A percentile compares a stretch with the other conserved stretches of the same genome.
Evolutionary conservation across 176 grass and related monocot genomes (phyloP).

Genomic region (Alloteropsis semialata): DNA sequence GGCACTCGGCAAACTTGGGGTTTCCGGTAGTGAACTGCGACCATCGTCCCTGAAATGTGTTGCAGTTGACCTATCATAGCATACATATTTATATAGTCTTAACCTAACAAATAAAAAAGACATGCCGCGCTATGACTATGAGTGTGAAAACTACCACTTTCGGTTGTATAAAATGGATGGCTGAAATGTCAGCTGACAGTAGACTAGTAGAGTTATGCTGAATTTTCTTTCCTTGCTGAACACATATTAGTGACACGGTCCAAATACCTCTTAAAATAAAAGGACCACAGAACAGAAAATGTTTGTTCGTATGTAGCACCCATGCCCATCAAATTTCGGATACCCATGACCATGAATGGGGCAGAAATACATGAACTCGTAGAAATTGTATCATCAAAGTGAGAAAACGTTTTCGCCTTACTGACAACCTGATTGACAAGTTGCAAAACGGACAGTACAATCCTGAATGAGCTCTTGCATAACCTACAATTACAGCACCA

Average conservation of each 20-base stretch:
- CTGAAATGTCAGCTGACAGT: background rate
- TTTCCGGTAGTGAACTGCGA: too few species aligned
- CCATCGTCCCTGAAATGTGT: background rate
- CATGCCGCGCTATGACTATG: background rate
- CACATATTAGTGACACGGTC: background rate
- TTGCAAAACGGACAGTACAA: background rate
- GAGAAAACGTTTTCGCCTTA: background rate
- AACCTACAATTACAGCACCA: constrained; percentile 27
- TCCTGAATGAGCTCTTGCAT: background rate
- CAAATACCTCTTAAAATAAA: background rate
- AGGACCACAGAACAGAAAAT: background rate
- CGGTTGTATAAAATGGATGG: background rate
- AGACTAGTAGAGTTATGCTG: background rate
- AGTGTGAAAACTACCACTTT: background rate
- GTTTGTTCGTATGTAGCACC: background rate
- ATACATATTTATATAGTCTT: background rate
- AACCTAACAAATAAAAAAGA: background rate
- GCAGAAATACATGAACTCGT: background rate
- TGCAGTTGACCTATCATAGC: background rate
- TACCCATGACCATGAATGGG: background rate
- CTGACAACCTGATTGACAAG: background rate
- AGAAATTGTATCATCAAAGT: background rate
- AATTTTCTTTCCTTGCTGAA: background rate
- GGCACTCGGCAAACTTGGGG: too few species aligned
- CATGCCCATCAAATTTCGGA: background rate